phyloP scores from a whole-genome alignment of 192 early-diverging fungal species.

The Lunasporangiospora selenospora region DNA sequence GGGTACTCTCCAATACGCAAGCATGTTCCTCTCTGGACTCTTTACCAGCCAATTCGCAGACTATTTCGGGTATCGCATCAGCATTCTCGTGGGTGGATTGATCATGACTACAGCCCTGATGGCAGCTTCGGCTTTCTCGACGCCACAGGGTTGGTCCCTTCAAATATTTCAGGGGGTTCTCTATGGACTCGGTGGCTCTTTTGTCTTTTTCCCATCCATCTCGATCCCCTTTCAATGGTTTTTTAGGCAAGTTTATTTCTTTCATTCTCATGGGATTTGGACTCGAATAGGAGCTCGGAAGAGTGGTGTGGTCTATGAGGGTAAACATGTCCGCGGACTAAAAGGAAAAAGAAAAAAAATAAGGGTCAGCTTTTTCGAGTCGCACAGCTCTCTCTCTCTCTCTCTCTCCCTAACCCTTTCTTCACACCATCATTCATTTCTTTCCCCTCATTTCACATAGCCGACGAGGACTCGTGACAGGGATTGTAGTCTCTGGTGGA shows the following conservation, averaged over 20 bases:
- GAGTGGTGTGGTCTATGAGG: too few species aligned
- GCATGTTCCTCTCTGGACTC: constrained; percentile 55
- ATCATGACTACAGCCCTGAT: constrained; percentile 57
- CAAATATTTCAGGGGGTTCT: constrained; percentile 38
- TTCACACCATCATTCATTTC: too few species aligned
- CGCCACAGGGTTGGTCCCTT: constrained; percentile 37
- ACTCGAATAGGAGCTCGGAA: too few species aligned
- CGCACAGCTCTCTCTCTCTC: too few species aligned
- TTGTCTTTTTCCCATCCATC: constrained; percentile 56
- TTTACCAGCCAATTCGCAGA: constrained; percentile 57
- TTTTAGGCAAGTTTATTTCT: constrained; percentile 23
- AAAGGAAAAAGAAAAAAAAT: too few species aligned
- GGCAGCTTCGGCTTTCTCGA: constrained; percentile 64
- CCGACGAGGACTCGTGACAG: constrained; percentile 55
- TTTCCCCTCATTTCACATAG: constrained; percentile 5
- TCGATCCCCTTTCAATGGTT: constrained; percentile 66
- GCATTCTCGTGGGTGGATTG: constrained; percentile 53
- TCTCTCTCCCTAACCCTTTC: too few species aligned
- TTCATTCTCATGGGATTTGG: too few species aligned
- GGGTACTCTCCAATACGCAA: constrained; percentile 55
- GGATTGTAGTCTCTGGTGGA: constrained; percentile 57
- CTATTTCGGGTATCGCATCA: constrained; percentile 55
- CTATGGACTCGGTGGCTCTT: constrained; percentile 49
- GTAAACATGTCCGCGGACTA: too few species aligned
- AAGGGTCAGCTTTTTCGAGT: too few species aligned